Conservation (phyloP, 257 asterid species). For the Solanum corneliomulleri region DNA sequence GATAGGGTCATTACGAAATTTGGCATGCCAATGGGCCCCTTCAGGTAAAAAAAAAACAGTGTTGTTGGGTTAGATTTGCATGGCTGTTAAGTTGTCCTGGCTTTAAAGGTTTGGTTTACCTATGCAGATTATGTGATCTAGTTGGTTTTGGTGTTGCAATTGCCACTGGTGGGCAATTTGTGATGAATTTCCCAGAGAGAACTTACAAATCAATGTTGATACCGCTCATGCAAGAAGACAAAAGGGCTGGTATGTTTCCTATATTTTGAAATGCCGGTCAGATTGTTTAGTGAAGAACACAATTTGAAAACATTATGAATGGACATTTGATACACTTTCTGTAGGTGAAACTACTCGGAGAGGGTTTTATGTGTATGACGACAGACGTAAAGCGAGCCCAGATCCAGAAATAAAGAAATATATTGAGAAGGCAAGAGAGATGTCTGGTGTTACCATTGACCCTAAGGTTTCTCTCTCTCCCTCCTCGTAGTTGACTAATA, state of each 20-base stretch:
- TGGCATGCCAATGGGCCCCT: constrained; percentile 99
- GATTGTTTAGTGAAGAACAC: neutral
- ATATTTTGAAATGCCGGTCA: neutral
- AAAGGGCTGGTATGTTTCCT: constrained; percentile 55
- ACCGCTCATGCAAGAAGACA: constrained; percentile 91
- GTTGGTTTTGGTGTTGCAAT: constrained; percentile 95
- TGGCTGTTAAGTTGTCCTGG: neutral
- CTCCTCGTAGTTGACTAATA: neutral
- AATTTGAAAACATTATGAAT: neutral
- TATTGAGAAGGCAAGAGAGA: constrained; percentile 70
- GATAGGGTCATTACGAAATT: constrained; percentile 71
- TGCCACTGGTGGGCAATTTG: constrained; percentile 82
- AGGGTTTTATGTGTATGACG: constrained; percentile 74
- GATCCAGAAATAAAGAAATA: constrained; percentile 80
- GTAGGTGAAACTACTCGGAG: constrained; percentile 76
- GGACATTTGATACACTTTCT: neutral
- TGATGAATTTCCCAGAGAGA: constrained; percentile 81
- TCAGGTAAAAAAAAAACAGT: constrained; percentile 38
- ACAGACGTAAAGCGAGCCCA: constrained; percentile 84
- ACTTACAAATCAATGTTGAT: constrained; percentile 83
- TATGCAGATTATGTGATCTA: constrained; percentile 79
- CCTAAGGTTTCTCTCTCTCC: constrained; percentile 50
- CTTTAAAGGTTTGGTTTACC: neutral
- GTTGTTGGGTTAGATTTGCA: neutral
- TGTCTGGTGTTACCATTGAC: constrained; percentile 70